phyloP scores from a whole-genome alignment of 495 filamentous ascomycete species.

The Penicillium dipodomyicola region DNA sequence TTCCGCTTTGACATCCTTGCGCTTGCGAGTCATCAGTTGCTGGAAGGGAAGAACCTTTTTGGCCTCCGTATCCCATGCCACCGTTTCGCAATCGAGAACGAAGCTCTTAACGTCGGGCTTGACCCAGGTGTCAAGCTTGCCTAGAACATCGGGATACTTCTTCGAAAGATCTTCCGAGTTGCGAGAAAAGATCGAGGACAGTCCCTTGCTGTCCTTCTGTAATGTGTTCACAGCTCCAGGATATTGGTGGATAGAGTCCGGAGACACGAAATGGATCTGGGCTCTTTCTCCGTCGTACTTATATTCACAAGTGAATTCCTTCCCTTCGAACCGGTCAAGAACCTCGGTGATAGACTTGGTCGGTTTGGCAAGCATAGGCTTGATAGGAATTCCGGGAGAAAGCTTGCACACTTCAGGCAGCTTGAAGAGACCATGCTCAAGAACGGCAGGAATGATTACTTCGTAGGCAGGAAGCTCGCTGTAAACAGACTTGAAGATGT shows the following conservation, averaged over 20 bases:
- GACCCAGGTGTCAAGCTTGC: constrained; percentile 83
- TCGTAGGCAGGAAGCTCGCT: constrained; percentile 95
- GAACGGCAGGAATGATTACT: constrained; percentile 85
- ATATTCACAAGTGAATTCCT: constrained; percentile 96
- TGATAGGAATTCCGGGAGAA: constrained; percentile 89
- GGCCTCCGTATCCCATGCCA: constrained; percentile 90
- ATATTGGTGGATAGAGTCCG: constrained; percentile 67
- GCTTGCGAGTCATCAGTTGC: constrained; percentile 95
- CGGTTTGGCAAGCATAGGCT: constrained; percentile 98
- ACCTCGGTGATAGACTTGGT: constrained; percentile 99
- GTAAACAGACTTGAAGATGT: constrained; percentile 84
- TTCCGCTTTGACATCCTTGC: constrained; percentile 95
- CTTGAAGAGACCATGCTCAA: constrained; percentile 79
- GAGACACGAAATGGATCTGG: constrained; percentile 94
- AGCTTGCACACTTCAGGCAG: constrained; percentile 85
- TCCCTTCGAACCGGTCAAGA: constrained; percentile 91
- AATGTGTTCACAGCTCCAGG: constrained; percentile 45
- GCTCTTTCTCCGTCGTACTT: constrained; percentile 98
- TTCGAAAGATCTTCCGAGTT: constrained; percentile 96
- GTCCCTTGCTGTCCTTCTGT: constrained; percentile 56
- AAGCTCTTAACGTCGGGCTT: constrained; percentile 88
- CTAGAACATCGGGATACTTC: constrained; percentile 95
- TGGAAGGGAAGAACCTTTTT: constrained; percentile 97
- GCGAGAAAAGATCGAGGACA: constrained; percentile 90
- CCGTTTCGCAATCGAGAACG: constrained; percentile 95